A percentile compares a stretch with the other conserved stretches of the same genome.
phyloP scores from a whole-genome alignment of 352 stramenopile genomes.

The Phytophthora constricta region DNA sequence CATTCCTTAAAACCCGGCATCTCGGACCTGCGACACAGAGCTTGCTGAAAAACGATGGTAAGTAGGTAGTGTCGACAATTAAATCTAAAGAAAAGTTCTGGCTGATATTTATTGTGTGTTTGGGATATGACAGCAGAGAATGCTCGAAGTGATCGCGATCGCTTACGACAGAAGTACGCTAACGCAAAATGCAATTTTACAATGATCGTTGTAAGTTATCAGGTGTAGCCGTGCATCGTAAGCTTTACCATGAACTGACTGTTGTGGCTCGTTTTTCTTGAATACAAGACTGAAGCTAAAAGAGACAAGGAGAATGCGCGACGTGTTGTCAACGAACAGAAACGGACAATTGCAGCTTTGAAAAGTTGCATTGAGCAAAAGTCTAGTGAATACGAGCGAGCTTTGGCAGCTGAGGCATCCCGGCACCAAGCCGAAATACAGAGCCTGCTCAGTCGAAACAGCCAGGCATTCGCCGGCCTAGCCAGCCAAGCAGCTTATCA shows the following conservation, averaged over 20 bases:
- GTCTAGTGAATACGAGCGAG: slow-evolving; percentile 64
- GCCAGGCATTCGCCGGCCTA: neutral
- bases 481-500: slow-evolving; percentile 21
- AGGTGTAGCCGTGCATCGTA: slow-evolving; percentile 3
- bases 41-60: slow-evolving; percentile 34
- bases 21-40: slow-evolving; percentile 7
- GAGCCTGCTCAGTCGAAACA: slow-evolving; percentile 54
- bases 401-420: slow-evolving; percentile 50
- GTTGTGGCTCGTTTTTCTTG: neutral
- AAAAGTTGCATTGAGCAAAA: slow-evolving; percentile 65
- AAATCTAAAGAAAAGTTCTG: neutral
- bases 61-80: neutral
- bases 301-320: slow-evolving; percentile 76
- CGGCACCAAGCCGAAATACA: slow-evolving; percentile 65
- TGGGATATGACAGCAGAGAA: slow-evolving; percentile 35
- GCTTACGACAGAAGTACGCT: slow-evolving; percentile 77
- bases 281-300: slow-evolving; percentile 65
- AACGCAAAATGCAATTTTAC: slow-evolving; percentile 86
- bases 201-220: slow-evolving; percentile 56
- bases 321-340: slow-evolving; percentile 61
- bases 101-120: neutral
- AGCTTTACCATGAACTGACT: neutral
- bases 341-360: slow-evolving; percentile 49
- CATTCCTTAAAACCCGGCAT: slow-evolving; percentile 18
- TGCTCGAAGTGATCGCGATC: slow-evolving; percentile 66